Conservation (phyloP, 1,139 yeast species). For the Saccharomyces hybrid region DNA sequence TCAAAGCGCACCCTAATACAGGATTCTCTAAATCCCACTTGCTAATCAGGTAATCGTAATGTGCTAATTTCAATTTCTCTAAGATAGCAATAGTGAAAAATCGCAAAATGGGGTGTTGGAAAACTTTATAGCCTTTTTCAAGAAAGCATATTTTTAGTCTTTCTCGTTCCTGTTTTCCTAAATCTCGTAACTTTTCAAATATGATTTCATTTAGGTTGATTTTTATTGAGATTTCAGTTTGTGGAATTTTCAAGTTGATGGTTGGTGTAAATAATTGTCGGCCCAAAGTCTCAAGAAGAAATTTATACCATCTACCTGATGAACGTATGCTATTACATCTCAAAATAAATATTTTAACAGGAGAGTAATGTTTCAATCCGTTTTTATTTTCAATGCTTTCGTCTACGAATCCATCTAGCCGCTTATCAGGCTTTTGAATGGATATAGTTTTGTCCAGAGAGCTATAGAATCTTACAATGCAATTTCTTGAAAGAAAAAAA, state of each 20-base stretch:
- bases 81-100: conserved; percentile 15
- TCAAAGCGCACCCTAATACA: conserved; percentile 50
- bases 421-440: conserved; percentile 36
- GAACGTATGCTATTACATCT: conserved; percentile 45
- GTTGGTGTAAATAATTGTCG: conserved; percentile 15
- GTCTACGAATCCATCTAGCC: conserved; percentile 3
- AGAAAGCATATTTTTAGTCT: conserved; percentile 9
- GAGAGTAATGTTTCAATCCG: conserved; percentile 2
- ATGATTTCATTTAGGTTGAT: conserved; percentile 35
- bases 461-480: conserved; percentile 49
- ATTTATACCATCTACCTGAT: conserved; percentile 56
- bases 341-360: conserved; percentile 41
- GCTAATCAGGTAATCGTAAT: conserved; percentile 14
- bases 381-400: conserved; percentile 1
- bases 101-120: conserved; percentile 15
- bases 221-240: conserved; percentile 38
- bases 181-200: conserved; percentile 2
- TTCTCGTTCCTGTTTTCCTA: conserved; percentile 20
- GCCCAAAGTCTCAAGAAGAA: conserved; percentile 42
- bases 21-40: conserved; percentile 18
- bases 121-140: conserved; percentile 12
- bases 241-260: conserved; percentile 46
- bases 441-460: conserved; percentile 62
- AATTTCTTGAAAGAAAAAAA: conserved; percentile 22
- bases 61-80: conserved; percentile 15